phyloP scores from a whole-genome alignment of 1,284 basidiomycete genomes.

The Apiotrichum veenhuisii region DNA sequence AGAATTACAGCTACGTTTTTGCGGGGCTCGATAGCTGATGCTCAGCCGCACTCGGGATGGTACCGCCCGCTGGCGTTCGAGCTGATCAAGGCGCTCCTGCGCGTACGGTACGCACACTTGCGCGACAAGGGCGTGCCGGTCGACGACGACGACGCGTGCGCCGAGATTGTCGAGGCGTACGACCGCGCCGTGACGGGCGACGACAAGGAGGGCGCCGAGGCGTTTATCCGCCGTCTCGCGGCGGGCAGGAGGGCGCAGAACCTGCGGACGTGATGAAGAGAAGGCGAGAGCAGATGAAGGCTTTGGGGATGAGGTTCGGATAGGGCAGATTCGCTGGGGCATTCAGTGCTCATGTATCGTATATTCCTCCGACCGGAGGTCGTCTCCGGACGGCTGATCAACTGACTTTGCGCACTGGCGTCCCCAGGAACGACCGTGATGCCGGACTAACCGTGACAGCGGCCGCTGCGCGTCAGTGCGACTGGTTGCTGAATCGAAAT shows the following conservation, averaged over 20 bases:
- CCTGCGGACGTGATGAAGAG: background rate
- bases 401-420: no score
- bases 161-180: slow-evolving; percentile 14
- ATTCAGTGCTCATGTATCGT: no score
- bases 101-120: slow-evolving; percentile 80
- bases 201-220: slow-evolving; percentile 13
- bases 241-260: background rate
- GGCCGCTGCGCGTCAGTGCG: no score
- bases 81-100: slow-evolving; percentile 75
- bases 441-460: no score
- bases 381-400: no score
- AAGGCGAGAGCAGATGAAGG: background rate
- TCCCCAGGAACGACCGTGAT: no score
- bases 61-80: slow-evolving; percentile 69
- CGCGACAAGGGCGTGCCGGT: slow-evolving; percentile 53
- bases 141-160: slow-evolving; percentile 4
- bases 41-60: slow-evolving; percentile 59
- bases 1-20: slow-evolving; percentile 35
- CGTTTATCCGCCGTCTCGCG: slow-evolving; percentile 9
- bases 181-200: slow-evolving; percentile 10
- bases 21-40: no score
- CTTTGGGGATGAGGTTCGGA: no score
- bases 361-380: no score
- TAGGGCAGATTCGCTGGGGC: no score
- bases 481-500: no score